phyloP scores from a whole-genome alignment of 2,329 filamentous ascomycete genomes.

The Pseudocercospora eumusae region DNA sequence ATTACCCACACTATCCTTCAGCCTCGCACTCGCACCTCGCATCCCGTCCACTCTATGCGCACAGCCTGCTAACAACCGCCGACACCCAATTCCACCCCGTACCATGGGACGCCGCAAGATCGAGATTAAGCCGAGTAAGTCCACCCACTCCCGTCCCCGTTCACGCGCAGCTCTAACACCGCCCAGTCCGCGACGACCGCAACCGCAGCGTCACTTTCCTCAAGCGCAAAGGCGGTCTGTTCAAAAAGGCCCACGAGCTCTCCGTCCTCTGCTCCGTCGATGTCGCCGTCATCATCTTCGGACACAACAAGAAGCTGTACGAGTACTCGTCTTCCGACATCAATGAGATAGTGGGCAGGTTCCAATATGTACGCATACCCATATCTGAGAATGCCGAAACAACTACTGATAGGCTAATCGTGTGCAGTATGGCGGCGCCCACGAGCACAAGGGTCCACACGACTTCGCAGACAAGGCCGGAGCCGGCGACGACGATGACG shows the following conservation, averaged over 20 bases:
- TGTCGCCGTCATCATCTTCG: slow-evolving; percentile 97
- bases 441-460: slow-evolving; percentile 92
- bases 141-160: not conserved
- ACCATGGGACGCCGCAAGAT: slow-evolving; percentile 97
- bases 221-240: slow-evolving; percentile 96
- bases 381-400: slow-evolving; percentile 11
- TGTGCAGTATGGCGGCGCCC: slow-evolving; percentile 79
- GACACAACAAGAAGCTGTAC: slow-evolving; percentile 98
- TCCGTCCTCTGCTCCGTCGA: slow-evolving; percentile 98
- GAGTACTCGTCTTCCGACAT: slow-evolving; percentile 96
- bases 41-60: slow-evolving; percentile 1
- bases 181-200: slow-evolving; percentile 30
- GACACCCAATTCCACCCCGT: slow-evolving; percentile 20
- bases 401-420: slow-evolving; percentile 22
- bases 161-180: not conserved
- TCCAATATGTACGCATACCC: slow-evolving; percentile 73
- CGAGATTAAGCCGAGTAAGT: slow-evolving; percentile 75
- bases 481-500: slow-evolving; percentile 79
- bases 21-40: not conserved
- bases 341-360: slow-evolving; percentile 81
- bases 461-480: slow-evolving; percentile 81
- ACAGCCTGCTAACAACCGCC: slow-evolving; percentile 16
- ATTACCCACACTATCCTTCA: too few species aligned
- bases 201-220: slow-evolving; percentile 68
- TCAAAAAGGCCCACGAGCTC: slow-evolving; percentile 99